Conservation (phyloP, 129 eudicot species). For the Lactuca saligna region DNA sequence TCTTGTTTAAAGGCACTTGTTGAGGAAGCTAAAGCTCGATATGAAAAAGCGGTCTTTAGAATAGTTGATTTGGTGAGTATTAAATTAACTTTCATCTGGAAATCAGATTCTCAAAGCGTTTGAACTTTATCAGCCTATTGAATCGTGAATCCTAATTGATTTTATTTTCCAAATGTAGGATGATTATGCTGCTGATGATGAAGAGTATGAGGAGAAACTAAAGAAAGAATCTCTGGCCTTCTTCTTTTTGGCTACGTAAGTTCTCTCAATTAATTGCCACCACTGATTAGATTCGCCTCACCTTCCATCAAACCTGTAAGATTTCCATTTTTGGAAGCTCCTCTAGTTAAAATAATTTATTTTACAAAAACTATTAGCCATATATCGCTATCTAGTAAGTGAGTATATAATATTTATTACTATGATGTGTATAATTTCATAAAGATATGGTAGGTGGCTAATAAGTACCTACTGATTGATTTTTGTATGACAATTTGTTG, state of each 20-base stretch:
- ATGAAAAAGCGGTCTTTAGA: constrained; percentile 77
- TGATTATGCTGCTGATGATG: constrained; percentile 97
- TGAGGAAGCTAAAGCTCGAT: constrained; percentile 94
- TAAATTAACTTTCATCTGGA: background rate
- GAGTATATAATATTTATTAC: background rate
- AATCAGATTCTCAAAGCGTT: constrained; percentile 11
- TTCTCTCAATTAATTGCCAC: constrained; percentile 11
- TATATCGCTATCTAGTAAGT: constrained; percentile 4
- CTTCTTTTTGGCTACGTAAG: constrained; percentile 96
- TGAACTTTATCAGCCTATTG: constrained; percentile 6
- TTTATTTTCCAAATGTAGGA: constrained; percentile 49
- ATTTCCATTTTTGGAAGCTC: constrained; percentile 6
- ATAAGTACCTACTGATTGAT: constrained; percentile 21
- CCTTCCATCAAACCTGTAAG: constrained; percentile 1
- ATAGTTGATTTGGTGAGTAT: constrained; percentile 81
- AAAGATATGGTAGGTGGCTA: constrained; percentile 17
- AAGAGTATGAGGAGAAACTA: constrained; percentile 76
- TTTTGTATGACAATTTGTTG: constrained; percentile 19
- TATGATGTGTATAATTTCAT: background rate
- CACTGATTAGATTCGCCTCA: background rate
- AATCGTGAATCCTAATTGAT: constrained; percentile 1
- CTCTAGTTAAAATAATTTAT: background rate
- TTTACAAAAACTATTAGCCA: background rate
- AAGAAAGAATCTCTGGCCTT: constrained; percentile 88
- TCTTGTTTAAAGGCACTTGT: constrained; percentile 64